A percentile compares a stretch with the other conserved stretches of the same genome.
phyloP scores from a whole-genome alignment of 148 eudicot genomes.

The Rhododendron ovatum region DNA sequence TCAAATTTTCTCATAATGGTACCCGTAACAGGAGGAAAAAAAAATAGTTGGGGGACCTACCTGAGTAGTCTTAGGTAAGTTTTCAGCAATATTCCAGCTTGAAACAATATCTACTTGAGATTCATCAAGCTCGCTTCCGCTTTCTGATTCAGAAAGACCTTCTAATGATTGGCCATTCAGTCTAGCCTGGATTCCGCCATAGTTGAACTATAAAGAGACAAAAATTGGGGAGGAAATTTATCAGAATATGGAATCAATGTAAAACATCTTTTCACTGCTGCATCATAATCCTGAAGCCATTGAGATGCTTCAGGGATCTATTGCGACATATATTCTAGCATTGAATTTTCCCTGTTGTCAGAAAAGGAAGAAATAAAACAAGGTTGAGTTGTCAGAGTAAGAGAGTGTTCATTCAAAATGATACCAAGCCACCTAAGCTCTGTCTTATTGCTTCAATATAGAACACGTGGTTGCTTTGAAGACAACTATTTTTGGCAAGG shows the following conservation, averaged over 20 bases:
- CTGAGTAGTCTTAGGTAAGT: constrained; percentile 68
- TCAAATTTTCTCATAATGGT: background rate
- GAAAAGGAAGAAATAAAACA: background rate
- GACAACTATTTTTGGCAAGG: background rate
- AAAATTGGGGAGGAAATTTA: background rate
- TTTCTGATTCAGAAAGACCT: constrained; percentile 27
- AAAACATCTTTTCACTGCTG: background rate
- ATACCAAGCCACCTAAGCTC: background rate
- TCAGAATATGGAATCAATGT: background rate
- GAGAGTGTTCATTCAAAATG: background rate
- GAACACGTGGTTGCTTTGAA: background rate
- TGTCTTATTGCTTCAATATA: background rate
- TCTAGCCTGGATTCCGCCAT: constrained; percentile 92
- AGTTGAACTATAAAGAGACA: constrained; percentile 63
- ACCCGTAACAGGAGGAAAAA: background rate
- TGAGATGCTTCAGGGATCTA: background rate
- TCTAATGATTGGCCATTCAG: constrained; percentile 35
- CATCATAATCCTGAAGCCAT: background rate
- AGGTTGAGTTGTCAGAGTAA: background rate
- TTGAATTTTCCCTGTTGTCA: background rate
- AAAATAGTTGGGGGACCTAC: constrained; percentile 28
- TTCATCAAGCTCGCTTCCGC: constrained; percentile 31
- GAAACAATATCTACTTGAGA: constrained; percentile 72
- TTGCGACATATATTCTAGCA: background rate
- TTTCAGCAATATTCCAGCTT: constrained; percentile 87